phyloP scores from a whole-genome alignment of 2,329 filamentous ascomycete genomes.

The Nemania serpens region DNA sequence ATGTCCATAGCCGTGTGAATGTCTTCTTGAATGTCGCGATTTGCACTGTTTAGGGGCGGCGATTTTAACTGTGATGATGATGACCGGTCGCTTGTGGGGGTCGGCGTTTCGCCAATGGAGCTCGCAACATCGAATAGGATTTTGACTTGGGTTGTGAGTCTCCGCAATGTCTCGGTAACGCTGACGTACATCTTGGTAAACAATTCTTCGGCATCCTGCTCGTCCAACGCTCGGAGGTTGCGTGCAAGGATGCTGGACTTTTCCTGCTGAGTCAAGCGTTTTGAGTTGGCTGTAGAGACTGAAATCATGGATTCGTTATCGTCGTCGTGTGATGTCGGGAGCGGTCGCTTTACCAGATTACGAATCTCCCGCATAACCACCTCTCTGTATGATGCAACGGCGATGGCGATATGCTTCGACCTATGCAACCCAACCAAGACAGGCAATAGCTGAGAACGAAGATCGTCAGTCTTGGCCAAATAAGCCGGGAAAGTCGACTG shows the following conservation, averaged over 20 bases:
- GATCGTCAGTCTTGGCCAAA: conserved; percentile 69
- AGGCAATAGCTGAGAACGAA: conserved; percentile 72
- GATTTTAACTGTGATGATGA: conserved; percentile 54
- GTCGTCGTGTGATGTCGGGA: conserved; percentile 93
- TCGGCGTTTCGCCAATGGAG: conserved; percentile 58
- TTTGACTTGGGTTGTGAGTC: conserved; percentile 89
- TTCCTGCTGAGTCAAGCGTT: conserved; percentile 77
- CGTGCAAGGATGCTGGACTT: conserved; percentile 87
- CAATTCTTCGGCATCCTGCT: conserved; percentile 82
- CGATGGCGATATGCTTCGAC: conserved; percentile 77
- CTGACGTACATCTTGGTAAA: conserved; percentile 83
- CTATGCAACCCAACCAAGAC: conserved; percentile 80
- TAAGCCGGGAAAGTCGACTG: conserved; percentile 78
- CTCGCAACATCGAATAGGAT: conserved; percentile 93
- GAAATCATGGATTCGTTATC: conserved; percentile 91
- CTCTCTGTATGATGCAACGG: conserved; percentile 84
- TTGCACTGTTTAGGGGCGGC: conserved; percentile 56
- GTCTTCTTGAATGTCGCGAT: conserved; percentile 66
- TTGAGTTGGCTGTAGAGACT: conserved; percentile 73
- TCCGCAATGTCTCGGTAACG: conserved; percentile 82
- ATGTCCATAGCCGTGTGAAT: conserved; percentile 78
- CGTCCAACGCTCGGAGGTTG: conserved; percentile 82
- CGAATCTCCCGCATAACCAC: conserved; percentile 85
- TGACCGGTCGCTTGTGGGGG: conserved; percentile 47
- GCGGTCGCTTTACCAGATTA: conserved; percentile 77